Conservation (phyloP, 148 eudicot species). For the Euryodendron excelsum region DNA sequence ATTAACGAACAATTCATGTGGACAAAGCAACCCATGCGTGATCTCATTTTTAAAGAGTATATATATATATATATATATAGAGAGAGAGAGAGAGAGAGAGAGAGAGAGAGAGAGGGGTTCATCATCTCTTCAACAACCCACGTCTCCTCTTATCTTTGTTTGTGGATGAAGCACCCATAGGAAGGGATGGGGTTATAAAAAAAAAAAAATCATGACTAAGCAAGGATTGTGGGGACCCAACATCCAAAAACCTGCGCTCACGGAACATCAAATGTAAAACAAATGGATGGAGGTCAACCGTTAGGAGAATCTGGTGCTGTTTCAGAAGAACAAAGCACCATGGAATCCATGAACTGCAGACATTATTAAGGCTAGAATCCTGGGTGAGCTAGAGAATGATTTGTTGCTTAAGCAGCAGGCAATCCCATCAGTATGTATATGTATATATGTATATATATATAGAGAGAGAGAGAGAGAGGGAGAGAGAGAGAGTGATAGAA, state of each 20-base stretch:
- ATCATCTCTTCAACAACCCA: too few species aligned
- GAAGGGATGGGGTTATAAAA: not conserved
- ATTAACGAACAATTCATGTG: not conserved
- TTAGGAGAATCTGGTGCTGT: conserved; percentile 30
- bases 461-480: too few species aligned
- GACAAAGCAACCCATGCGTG: not conserved
- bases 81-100: not conserved
- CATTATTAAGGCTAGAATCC: not conserved
- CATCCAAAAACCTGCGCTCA: not conserved
- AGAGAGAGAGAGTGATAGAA: too few species aligned
- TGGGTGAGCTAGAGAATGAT: not conserved
- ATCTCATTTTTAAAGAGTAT: not conserved
- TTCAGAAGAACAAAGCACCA: not conserved
- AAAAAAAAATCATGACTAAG: not conserved
- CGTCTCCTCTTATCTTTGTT: not conserved
- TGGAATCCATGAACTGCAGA: not conserved
- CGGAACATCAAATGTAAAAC: not conserved
- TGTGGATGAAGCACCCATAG: conserved; percentile 2
- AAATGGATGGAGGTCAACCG: conserved; percentile 15
- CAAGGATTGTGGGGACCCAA: not conserved
- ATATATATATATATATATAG: not conserved
- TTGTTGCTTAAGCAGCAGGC: conserved; percentile 11
- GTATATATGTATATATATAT: too few species aligned
- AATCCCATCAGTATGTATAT: not conserved
- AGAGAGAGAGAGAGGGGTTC: not conserved